Conservation (phyloP, 805 yeast species). For the Ogataea pilisensis region DNA sequence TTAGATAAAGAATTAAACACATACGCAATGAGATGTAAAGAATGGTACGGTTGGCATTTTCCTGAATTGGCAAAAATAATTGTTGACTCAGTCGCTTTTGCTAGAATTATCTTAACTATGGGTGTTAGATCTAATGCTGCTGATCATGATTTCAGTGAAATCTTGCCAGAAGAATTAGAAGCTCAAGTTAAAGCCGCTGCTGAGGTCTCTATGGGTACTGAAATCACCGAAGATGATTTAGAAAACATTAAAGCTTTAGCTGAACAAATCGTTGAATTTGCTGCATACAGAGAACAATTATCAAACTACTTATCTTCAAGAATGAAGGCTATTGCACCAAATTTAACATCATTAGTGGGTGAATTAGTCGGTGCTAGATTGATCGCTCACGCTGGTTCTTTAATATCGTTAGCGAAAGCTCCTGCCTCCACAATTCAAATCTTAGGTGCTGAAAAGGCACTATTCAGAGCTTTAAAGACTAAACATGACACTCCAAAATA, state of each 20-base stretch:
- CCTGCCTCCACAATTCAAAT: constrained; percentile 99
- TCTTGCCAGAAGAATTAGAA: constrained; percentile 91
- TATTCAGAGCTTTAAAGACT: constrained; percentile 97
- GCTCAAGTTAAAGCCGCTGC: constrained; percentile 93
- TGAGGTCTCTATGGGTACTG: constrained; percentile 99
- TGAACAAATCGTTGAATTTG: constrained; percentile 92
- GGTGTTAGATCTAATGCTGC: constrained; percentile 90
- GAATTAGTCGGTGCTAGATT: constrained; percentile 98
- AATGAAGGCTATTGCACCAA: constrained; percentile 99
- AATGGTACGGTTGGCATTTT: constrained; percentile 99
- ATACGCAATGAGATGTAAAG: constrained; percentile 98
- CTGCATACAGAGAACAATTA: constrained; percentile 94
- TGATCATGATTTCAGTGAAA: constrained; percentile 83
- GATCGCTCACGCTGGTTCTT: constrained; percentile 95
- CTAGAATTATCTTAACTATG: constrained; percentile 89
- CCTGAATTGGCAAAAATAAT: constrained; percentile 98
- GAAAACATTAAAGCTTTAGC: constrained; percentile 87
- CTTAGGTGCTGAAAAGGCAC: constrained; percentile 98
- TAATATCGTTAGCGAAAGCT: constrained; percentile 92
- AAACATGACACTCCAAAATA: constrained; percentile 98
- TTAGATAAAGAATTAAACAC: constrained; percentile 97
- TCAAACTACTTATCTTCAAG: constrained; percentile 87
- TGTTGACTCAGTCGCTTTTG: constrained; percentile 92
- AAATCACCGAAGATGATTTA: constrained; percentile 88
- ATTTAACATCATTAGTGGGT: constrained; percentile 91